These are phyloP conservation scores for Parmales sp. DNA, from an alignment of 108 stramenopile genomes.

Conservation along the genomic window DNA sequence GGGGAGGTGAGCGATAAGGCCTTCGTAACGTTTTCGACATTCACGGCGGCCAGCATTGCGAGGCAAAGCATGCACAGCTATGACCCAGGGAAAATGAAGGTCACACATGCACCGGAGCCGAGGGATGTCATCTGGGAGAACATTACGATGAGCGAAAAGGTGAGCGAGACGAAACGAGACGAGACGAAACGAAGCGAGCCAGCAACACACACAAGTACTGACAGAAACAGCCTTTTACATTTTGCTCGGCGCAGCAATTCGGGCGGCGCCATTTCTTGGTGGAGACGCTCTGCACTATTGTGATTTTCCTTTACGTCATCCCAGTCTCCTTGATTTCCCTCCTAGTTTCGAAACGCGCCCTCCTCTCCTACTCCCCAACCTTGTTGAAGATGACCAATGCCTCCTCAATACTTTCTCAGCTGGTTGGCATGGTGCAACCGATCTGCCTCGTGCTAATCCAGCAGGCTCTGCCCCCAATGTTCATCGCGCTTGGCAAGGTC, in stretches of 20 bases:
- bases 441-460: slow-evolving; percentile 65
- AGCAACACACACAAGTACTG: too few relatives aligned
- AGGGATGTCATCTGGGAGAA: slow-evolving; percentile 75
- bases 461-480: slow-evolving; percentile 69
- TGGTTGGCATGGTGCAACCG: slow-evolving; percentile 72
- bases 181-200: too few relatives aligned
- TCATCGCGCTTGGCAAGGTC: slow-evolving; percentile 53
- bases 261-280: slow-evolving; percentile 59
- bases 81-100: slow-evolving; percentile 74
- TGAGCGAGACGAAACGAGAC: slow-evolving; percentile 50
- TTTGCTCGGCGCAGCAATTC: too few relatives aligned
- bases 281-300: slow-evolving; percentile 58
- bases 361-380: slow-evolving; percentile 61
- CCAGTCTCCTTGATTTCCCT: slow-evolving; percentile 72
- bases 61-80: slow-evolving; percentile 81
- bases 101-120: slow-evolving; percentile 67
- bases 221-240: too few relatives aligned
- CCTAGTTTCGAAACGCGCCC: slow-evolving; percentile 67
- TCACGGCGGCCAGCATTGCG: slow-evolving; percentile 79
- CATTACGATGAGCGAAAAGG: slow-evolving; percentile 69
- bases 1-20: slow-evolving; percentile 85
- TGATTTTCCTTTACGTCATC: slow-evolving; percentile 68
- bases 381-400: slow-evolving; percentile 65
- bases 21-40: slow-evolving; percentile 78
- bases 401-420: slow-evolving; percentile 60